A percentile compares a stretch with the other conserved stretches of the same genome.
Evolutionary conservation across 192 early-diverging fungal genomes (phyloP).

Genomic region (Rhizophlyctis rosea): DNA sequence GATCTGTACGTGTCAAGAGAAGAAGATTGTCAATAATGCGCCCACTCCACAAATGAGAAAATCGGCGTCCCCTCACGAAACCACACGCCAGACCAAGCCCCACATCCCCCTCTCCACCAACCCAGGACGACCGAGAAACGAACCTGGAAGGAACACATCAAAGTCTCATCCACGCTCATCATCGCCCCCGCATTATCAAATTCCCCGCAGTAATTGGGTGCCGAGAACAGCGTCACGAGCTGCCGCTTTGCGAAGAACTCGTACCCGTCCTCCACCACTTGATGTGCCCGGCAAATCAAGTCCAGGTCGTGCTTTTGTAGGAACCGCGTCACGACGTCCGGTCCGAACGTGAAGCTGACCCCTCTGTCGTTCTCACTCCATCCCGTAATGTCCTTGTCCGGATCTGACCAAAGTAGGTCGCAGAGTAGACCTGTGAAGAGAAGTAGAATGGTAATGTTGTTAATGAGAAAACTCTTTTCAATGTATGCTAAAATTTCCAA

Average conservation of each 20-base stretch:
- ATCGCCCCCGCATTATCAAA: slow-evolving; percentile 68
- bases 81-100: no score
- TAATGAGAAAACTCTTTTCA: not conserved
- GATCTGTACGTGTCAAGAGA: slow-evolving; percentile 53
- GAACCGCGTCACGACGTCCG: slow-evolving; percentile 89
- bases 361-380: slow-evolving; percentile 98
- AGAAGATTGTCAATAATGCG: not conserved
- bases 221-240: slow-evolving; percentile 93
- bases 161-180: slow-evolving; percentile 69
- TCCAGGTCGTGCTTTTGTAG: slow-evolving; percentile 97
- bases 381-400: slow-evolving; percentile 92
- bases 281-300: slow-evolving; percentile 96
- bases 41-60: no score
- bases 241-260: slow-evolving; percentile 98
- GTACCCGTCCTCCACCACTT: slow-evolving; percentile 98
- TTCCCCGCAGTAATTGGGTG: slow-evolving; percentile 93
- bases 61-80: no score
- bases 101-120: no score
- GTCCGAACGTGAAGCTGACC: slow-evolving; percentile 93
- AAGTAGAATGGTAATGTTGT: not conserved
- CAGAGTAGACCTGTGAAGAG: slow-evolving; percentile 70
- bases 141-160: slow-evolving; percentile 67
- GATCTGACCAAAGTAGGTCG: slow-evolving; percentile 96
- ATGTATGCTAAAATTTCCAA: no score
- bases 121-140: slow-evolving; percentile 3